These are phyloP conservation scores for Magnaporthiopsis incrustans DNA, from an alignment of 2,329 filamentous ascomycete species.

Conservation along the genomic window DNA sequence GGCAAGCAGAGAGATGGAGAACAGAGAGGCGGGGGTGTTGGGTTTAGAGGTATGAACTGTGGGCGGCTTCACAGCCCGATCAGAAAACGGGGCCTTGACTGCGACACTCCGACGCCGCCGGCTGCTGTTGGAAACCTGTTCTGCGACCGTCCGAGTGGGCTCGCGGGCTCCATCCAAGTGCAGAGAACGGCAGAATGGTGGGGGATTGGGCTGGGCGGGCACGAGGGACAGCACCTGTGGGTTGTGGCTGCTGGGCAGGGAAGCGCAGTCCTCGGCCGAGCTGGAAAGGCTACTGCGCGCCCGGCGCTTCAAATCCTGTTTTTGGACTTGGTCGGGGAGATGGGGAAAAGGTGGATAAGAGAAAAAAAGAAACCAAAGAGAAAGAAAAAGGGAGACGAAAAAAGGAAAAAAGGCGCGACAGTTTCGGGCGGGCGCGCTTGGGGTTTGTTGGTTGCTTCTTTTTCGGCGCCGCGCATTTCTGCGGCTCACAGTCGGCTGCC, in stretches of 20 bases:
- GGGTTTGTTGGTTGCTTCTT: too few relatives aligned
- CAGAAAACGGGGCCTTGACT: neutral
- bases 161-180: neutral
- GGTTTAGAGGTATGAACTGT: neutral
- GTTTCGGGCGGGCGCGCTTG: neutral
- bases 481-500: neutral
- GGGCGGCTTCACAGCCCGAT: neutral
- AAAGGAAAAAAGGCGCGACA: neutral
- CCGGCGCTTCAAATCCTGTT: neutral
- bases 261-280: neutral
- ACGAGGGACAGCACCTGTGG: too few relatives aligned
- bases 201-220: neutral
- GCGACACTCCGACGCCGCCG: neutral
- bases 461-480: too few relatives aligned
- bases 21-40: neutral
- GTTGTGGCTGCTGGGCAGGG: too few relatives aligned
- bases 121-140: neutral
- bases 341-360: neutral
- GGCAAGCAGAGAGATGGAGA: neutral
- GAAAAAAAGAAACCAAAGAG: neutral
- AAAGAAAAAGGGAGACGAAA: too few relatives aligned
- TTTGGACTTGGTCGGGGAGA: neutral
- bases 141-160: neutral
- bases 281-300: too few relatives aligned
- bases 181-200: neutral